Base-by-base conservation (phyloP, 1,284 basidiomycete species). In the Anthracocystis walkeri region DNA sequence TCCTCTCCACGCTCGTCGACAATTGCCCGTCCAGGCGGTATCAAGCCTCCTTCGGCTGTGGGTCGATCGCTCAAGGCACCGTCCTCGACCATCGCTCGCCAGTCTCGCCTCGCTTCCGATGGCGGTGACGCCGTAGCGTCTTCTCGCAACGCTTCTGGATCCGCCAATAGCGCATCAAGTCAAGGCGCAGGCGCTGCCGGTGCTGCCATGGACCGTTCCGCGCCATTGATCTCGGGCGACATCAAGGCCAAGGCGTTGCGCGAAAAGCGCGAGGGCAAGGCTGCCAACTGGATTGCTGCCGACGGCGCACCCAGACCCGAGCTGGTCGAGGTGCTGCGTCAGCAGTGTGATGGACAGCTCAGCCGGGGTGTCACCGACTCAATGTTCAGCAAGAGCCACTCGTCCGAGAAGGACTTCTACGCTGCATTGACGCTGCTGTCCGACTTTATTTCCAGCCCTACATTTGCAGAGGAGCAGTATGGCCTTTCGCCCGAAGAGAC, bases 391-490 rank as follows among this genome's bases (percentile, higher is more conserved):
- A 93, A 93, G 75, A 96, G 97, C 82, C 96, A 99, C 85, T 93
- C 92, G 76, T 93, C 95, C 2, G 92, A 99, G 77, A 95, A 95
- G 81, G 97, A 99, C 84, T 92, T 92, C 80, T 89, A 97, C 65
- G 88, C 89, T 25, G 97, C 92, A 0, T 87, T 99, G 56, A 88
- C 89, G 1, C 88, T 88, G 55, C 96, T 48, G 88, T 90, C 70
- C 92, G 95, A 31, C 91, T 94, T 83, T 94, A 92, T 87, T 86
- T 88, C 65, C 86, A 87, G 65, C 79, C 82, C 69, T 88, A 89
- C 38, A 86, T 88, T 55, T 87, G 88, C 48, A 7, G 90, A 90
- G 14, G 90, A 92, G 46, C 90, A 91, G 52, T 90, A 88, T 58
- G 90, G 88, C 1, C 72, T 89, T 29, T 77, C 87, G 7, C 84